These are phyloP conservation scores for Nicotiana benthamiana DNA, from an alignment of 257 asterid species.

Conservation along the genomic window DNA sequence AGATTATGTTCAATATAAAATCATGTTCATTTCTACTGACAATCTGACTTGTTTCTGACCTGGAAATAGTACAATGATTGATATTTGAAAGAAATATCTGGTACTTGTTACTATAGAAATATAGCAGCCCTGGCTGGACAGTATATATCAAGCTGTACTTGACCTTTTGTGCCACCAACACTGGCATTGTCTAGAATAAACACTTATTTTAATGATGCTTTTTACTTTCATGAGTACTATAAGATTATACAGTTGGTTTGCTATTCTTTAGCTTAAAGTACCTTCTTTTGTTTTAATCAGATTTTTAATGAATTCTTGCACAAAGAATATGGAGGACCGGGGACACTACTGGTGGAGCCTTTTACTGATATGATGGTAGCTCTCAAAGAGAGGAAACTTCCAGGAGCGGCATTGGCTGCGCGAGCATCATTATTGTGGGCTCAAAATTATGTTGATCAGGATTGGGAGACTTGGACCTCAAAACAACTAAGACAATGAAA, in stretches of 20 bases:
- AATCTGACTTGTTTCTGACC: conserved; percentile 19
- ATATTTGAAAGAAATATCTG: conserved; percentile 2
- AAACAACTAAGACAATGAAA: conserved; percentile 15
- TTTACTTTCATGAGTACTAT: not conserved
- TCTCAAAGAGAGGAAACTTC: conserved; percentile 46
- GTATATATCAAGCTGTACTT: conserved; percentile 11
- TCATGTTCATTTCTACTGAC: not conserved
- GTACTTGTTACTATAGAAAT: conserved; percentile 11
- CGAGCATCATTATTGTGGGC: conserved; percentile 64
- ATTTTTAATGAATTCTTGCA: conserved; percentile 48
- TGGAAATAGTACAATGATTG: conserved; percentile 4
- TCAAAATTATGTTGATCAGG: conserved; percentile 45
- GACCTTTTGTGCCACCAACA: conserved; percentile 7
- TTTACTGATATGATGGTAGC: conserved; percentile 62
- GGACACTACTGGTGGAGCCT: conserved; percentile 61
- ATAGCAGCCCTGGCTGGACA: not conserved
- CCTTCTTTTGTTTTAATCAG: conserved; percentile 23
- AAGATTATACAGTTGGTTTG: not conserved
- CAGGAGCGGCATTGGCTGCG: conserved; percentile 57
- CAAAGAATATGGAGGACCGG: conserved; percentile 67
- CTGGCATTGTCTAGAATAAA: conserved; percentile 3
- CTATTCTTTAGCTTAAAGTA: not conserved
- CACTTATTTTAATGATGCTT: not conserved
- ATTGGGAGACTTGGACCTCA: conserved; percentile 59
- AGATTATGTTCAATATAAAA: not conserved